Evolutionary conservation across 139 green algal genomes (phyloP), one percentile per base, ranked within the genome.

Genomic region (Axilococcus clingmanii): DNA sequence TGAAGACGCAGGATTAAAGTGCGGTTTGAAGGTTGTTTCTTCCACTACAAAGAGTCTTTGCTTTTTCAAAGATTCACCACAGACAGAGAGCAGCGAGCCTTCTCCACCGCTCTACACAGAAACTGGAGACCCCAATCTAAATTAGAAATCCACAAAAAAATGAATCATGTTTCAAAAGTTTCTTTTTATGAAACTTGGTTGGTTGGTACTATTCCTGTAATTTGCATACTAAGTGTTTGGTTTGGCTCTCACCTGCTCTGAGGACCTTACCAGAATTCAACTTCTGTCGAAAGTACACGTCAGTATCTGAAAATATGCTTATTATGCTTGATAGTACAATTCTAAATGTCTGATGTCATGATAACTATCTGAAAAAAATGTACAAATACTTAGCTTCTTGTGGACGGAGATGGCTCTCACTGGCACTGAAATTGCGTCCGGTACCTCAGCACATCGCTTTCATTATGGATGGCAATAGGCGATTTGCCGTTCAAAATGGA

Each of bases 391-490:
- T n/a, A n/a, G n/a, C n/a, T n/a, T n/a, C n/a, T n/a, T n/a, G n/a
- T n/a, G n/a, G n/a, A n/a, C n/a, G n/a, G n/a, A n/a, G n/a, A n/a
- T n/a, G n/a, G n/a, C n/a, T n/a, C n/a, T n/a, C n/a, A n/a, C n/a
- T n/a, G n/a, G n/a, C n/a, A n/a, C n/a, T n/a, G n/a, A n/a, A n/a
- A n/a, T 27, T 29, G 2, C 65, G 69, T 4, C 35, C 41, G 20
- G 45, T 85, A 5, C 88, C 88, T 0, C 31, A 44, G 37, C 90
- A 97, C 50, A 54, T 96, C 1, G 85, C 79, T 1, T 87, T 97
- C 68, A 87, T 97, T 29, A 96, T 97, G 90, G 90, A 97, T 59
- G 90, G 90, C 44, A 97, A 96, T 76, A 50, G 90, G 25, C 72
- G 89, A 4, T 95, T 79, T 52, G 89, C 87, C 17, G 63, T 76